These are phyloP conservation scores for Fusarium poae DNA, from an alignment of 2,329 filamentous ascomycete species.

Conservation along the genomic window DNA sequence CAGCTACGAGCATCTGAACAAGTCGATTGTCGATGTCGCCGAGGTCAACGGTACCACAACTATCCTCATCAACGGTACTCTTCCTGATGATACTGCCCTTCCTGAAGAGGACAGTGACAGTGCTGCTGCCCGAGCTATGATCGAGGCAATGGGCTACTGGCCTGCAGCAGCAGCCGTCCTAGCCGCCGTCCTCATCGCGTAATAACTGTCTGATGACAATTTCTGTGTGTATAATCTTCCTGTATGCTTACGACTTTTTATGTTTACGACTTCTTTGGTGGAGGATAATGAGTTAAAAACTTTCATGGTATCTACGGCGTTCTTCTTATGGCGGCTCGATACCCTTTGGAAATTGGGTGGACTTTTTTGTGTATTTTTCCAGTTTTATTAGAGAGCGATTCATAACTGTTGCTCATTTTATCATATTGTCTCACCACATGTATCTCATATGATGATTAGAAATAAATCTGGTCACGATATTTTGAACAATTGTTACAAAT, in stretches of 20 bases:
- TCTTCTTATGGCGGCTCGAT: conserved; percentile 21
- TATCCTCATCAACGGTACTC: conserved; percentile 80
- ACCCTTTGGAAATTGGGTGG: conserved; percentile 13
- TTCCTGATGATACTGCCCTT: conserved; percentile 77
- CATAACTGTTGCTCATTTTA: neutral
- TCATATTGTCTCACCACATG: neutral
- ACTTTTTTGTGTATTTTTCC: conserved; percentile 5
- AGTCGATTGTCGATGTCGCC: conserved; percentile 71
- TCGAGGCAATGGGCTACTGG: conserved; percentile 63
- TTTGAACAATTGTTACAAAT: neutral
- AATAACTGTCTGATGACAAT: conserved; percentile 35
- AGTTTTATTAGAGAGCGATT: neutral
- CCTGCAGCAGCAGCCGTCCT: conserved; percentile 60
- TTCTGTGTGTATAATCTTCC: conserved; percentile 21
- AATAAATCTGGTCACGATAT: conserved; percentile 1
- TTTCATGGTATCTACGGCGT: conserved; percentile 13
- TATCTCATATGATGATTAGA: neutral
- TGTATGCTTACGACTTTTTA: conserved; percentile 29
- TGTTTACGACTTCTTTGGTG: conserved; percentile 24
- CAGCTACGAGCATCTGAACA: conserved; percentile 70
- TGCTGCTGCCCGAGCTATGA: conserved; percentile 51
- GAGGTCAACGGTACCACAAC: conserved; percentile 71
- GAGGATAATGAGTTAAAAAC: conserved; percentile 5
- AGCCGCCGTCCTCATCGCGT: conserved; percentile 60
- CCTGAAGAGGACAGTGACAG: conserved; percentile 48